Evolutionary conservation across 805 yeast species (phyloP), one percentile per base, ranked within the genome.

Genomic region (Metschnikowia aberdeeniae): DNA sequence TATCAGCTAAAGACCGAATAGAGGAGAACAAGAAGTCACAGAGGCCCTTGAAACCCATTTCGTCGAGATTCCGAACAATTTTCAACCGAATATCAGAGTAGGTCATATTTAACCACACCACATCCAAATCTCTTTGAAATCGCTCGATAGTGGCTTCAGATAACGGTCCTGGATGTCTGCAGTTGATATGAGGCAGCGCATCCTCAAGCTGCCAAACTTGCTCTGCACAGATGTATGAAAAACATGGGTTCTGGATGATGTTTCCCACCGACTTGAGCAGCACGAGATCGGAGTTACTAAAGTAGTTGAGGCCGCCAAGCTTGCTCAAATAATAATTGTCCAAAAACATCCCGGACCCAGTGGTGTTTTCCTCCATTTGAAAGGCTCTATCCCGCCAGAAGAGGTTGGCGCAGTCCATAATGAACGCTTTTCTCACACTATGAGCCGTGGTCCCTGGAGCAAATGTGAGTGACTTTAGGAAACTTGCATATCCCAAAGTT

Each of bases 311-410:
- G 34, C 54, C 64, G 46, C 55, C 57, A 47, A 72, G 51, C 29
- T 51, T 66, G 22, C 50, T 57, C 14, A 61, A 58, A 52, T 63
- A 74, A n/a, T 44, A 56, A 1, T 60, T 58, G 14, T 67, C 67
- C 30, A 69, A 57, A 44, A 63, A 58, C 55, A 76, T 66, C 4
- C 73, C 77, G 36, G 61, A 65, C n/a, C 66, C 65, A 6, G 65
- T 58, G 0, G 70, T 55, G 1, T 56, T 58, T 2, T 56, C 47
- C 22, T 59, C 69, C n/a, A 57, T 56, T 22, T 67, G 67, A 49
- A 79, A 73, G 1, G 81, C 77, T 52, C 67, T 70, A 50, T 79
- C 77, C 47, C 84, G 60, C 86, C 86, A 81, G 0, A 76, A 39
- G 11, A 75, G 63, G 46, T 81, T 81, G 48, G 82, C 68, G 6